Conservation (phyloP, 192 early-diverging fungal genomes). For the Coemansia asiatica region DNA sequence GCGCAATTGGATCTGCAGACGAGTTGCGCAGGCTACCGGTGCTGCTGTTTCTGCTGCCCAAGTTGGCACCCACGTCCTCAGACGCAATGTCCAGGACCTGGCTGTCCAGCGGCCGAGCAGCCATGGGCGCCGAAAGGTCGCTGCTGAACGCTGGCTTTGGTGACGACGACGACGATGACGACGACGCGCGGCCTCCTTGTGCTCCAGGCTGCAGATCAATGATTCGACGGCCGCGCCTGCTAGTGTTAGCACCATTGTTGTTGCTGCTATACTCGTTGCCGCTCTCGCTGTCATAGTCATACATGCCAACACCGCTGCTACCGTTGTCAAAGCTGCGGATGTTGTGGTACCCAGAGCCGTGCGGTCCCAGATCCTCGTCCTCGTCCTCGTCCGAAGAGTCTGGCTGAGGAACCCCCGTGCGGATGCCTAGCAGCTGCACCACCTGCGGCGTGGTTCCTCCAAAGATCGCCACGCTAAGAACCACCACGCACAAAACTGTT, state of each 20-base stretch:
- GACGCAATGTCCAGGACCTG: conserved; percentile 6
- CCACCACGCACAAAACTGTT: conserved; percentile 90
- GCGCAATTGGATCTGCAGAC: conserved; percentile 9
- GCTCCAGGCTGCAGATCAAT: conserved; percentile 21
- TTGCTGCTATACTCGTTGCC: conserved; percentile 2
- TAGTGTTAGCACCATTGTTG: not conserved
- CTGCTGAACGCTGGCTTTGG: conserved; percentile 11
- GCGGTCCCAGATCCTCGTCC: conserved; percentile 17
- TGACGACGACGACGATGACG: not conserved
- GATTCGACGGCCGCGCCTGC: conserved; percentile 9
- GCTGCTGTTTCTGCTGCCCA: not conserved
- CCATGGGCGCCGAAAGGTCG: conserved; percentile 3
- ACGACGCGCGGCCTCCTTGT: too few species aligned
- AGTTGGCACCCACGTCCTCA: not conserved
- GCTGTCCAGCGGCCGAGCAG: conserved; percentile 1
- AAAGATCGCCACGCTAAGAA: conserved; percentile 85
- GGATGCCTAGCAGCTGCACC: conserved; percentile 73
- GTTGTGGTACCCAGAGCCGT: not conserved
- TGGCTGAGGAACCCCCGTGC: conserved; percentile 64
- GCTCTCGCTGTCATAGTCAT: not conserved
- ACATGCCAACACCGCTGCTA: not conserved
- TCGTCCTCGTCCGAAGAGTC: conserved; percentile 53
- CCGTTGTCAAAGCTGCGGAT: conserved; percentile 1
- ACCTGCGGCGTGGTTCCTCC: conserved; percentile 88
- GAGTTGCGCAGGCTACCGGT: not conserved